Evolutionary conservation across 768 basidiomycete species (phyloP), one percentile per base, ranked within the genome.

Genomic region (Lenzites betulinus): DNA sequence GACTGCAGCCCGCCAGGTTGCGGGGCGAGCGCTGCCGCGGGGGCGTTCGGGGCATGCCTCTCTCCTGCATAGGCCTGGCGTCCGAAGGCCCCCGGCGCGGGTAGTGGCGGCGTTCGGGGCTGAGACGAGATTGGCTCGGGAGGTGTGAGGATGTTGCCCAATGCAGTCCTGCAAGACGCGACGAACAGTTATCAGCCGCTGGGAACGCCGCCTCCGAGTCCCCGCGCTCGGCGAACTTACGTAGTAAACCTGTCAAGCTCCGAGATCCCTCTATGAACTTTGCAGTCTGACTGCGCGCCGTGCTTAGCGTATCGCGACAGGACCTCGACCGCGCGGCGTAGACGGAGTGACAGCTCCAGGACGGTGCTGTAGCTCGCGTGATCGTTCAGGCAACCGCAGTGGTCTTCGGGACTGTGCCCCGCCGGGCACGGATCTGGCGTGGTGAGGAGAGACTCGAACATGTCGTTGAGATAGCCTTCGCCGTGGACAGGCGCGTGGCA

Each of bases 371-470:
- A 88, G 65, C 74, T 81, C 20, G 76, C 66, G 9, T 77, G 66
- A 60, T 88, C 86, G 54, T 79, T 76, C 26, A 88, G 74, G 66
- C 87, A 89, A 5, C 80, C 82, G 62, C 87, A 88, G 52, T 84
- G 81, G 16, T 74, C 75, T 15, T 64, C 77, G 65, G 38, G 13
- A 42, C 67, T 7, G 52, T 36, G 55, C 30, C 53, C 49, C 23
- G 33, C 28, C 20, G 65, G 41, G 43, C 63, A 60, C 9, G 35
- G 20, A 1, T 66, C 60, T 18, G 69, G 56, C 12, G 60, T 16
- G 18, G 58, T 51, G 6, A 70, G 56, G 23, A 71, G 58, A 16
- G 64, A 63, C 33, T 71, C 69, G 38, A 70, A 64, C 56, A 73
- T 58, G 47, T 65, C 61, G 39, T 64, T 66, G 43, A 70, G 65